These are phyloP conservation scores for Suillus luteus DNA, from an alignment of 768 basidiomycete genomes.

Conservation along the genomic window DNA sequence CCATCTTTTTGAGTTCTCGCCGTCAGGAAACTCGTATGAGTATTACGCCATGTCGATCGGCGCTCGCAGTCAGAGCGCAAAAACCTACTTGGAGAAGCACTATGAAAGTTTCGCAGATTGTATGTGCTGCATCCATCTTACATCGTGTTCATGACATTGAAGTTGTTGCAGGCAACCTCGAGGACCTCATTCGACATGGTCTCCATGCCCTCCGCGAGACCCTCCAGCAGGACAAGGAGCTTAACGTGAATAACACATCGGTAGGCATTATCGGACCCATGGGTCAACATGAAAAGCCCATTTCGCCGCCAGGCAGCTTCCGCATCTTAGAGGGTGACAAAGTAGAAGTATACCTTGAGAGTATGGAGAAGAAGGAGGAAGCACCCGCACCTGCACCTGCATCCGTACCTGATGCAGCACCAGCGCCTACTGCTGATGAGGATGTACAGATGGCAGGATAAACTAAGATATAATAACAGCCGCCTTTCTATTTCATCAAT, in stretches of 20 bases:
- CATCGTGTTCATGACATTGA: background rate
- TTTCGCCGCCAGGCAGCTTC: slow-evolving; percentile 64
- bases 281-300: slow-evolving; percentile 56
- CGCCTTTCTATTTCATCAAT: slow-evolving; percentile 11
- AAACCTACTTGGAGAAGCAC: slow-evolving; percentile 96
- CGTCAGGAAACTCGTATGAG: slow-evolving; percentile 95
- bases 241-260: slow-evolving; percentile 91
- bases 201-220: slow-evolving; percentile 95
- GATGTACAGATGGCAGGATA: slow-evolving; percentile 88
- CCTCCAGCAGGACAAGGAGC: slow-evolving; percentile 97
- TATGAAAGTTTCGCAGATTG: slow-evolving; percentile 86
- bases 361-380: slow-evolving; percentile 73
- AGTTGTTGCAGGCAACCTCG: slow-evolving; percentile 62
- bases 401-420: slow-evolving; percentile 28
- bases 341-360: slow-evolving; percentile 72
- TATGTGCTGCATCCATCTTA: slow-evolving; percentile 42
- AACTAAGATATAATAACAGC: slow-evolving; percentile 25
- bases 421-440: slow-evolving; percentile 47
- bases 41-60: slow-evolving; percentile 99
- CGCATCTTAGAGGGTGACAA: slow-evolving; percentile 85
- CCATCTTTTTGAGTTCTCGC: slow-evolving; percentile 97
- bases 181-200: slow-evolving; percentile 90
- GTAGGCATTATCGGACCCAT: slow-evolving; percentile 88
- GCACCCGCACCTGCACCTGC: slow-evolving; percentile 42
- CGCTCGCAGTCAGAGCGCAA: slow-evolving; percentile 95